These are phyloP conservation scores for Vitis rupestris DNA, from an alignment of 164 flowering plant species.

Conservation along the genomic window DNA sequence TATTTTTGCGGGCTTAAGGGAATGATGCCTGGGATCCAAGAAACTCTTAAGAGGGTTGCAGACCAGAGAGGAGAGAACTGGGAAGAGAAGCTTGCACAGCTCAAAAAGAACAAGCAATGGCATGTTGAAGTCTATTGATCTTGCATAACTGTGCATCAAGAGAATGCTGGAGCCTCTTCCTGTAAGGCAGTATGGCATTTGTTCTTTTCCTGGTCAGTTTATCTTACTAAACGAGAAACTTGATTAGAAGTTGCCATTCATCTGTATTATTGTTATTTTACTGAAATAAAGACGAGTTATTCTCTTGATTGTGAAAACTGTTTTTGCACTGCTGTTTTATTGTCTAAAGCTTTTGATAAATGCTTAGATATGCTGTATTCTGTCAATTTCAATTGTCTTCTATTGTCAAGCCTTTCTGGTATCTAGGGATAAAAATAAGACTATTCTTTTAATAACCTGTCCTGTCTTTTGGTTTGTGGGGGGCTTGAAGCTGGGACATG, in stretches of 20 bases:
- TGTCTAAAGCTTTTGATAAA: too few relatives aligned
- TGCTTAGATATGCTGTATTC: too few relatives aligned
- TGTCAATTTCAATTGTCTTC: too few relatives aligned
- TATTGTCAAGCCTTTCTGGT: too few relatives aligned
- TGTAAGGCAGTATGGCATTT: too few relatives aligned
- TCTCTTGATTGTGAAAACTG: not conserved
- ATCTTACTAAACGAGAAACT: not conserved
- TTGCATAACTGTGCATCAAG: not conserved
- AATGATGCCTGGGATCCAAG: conserved; percentile 99
- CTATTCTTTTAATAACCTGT: too few relatives aligned
- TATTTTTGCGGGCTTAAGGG: conserved; percentile 98
- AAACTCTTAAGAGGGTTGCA: conserved; percentile 85
- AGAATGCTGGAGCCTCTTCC: not conserved
- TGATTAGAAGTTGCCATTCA: conserved; percentile 3
- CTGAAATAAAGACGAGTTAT: not conserved
- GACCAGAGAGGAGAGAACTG: conserved; percentile 87
- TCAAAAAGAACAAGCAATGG: conserved; percentile 97
- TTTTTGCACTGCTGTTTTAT: too few relatives aligned
- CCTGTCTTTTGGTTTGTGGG: too few relatives aligned
- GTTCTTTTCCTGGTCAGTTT: too few relatives aligned
- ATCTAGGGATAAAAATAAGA: too few relatives aligned
- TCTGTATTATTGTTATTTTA: not conserved
- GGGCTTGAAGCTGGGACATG: too few relatives aligned
- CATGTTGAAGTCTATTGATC: conserved; percentile 90
- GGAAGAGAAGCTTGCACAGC: conserved; percentile 83